phyloP scores from a whole-genome alignment of 2,329 filamentous ascomycete genomes.

The Ophiosphaerella narmari region DNA sequence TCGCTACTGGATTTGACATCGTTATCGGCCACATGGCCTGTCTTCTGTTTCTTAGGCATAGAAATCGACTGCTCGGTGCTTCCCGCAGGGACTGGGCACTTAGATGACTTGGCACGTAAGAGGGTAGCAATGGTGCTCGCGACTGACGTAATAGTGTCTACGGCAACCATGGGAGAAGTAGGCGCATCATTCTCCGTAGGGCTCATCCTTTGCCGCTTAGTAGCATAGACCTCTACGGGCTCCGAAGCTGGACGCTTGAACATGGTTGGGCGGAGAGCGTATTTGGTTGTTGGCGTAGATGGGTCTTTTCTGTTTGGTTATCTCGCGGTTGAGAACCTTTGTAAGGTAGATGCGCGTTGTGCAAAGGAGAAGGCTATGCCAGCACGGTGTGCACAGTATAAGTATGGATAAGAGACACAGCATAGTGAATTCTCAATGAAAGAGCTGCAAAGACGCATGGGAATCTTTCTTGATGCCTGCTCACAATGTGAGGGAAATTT shows the following conservation, averaged over 20 bases:
- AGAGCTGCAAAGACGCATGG: not conserved
- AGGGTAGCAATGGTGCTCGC: too few relatives aligned
- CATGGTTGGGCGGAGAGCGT: not conserved
- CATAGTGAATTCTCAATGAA: conserved; percentile 2
- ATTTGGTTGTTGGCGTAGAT: not conserved
- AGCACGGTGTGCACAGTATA: not conserved
- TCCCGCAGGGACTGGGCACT: too few relatives aligned
- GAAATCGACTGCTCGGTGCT: too few relatives aligned
- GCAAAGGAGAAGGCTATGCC: not conserved
- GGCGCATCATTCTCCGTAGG: too few relatives aligned
- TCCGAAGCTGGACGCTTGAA: conserved; percentile 8
- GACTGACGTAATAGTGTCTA: too few relatives aligned
- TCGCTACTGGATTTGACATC: too few relatives aligned
- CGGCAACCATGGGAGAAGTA: too few relatives aligned
- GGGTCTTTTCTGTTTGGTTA: not conserved
- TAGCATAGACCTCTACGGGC: not conserved
- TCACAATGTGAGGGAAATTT: conserved; percentile 1
- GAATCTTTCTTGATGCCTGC: conserved; percentile 5
- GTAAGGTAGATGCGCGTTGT: not conserved
- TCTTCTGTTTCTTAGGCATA: too few relatives aligned
- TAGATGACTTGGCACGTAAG: too few relatives aligned
- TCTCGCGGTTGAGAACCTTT: not conserved
- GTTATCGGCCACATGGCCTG: too few relatives aligned
- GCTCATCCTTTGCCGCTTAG: too few relatives aligned
- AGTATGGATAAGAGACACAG: not conserved